Evolutionary conservation across 2,329 filamentous ascomycete genomes (phyloP), one percentile per base, ranked within the genome.

Genomic region (Colletotrichum sp.): DNA sequence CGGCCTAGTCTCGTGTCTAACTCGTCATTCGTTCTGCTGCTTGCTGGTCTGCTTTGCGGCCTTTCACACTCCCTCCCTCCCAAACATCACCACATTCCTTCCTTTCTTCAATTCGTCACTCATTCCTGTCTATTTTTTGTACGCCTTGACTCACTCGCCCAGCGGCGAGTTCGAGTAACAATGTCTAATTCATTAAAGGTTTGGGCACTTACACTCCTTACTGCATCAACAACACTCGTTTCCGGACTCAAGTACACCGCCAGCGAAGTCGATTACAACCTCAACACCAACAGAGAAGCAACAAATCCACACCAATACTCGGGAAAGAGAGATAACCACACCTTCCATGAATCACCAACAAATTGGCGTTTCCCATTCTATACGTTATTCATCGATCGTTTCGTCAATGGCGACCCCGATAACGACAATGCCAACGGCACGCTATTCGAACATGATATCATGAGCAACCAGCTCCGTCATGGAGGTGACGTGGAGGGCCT

Each of bases 361-460:
- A 93, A 91, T 78, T 94, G 92, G 92, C 87, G 92, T 30, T 89
- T 93, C 76, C 92, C 92, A 0, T 90, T 93, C 80, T 94, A 94
- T 81, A 92, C 91, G 11, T 84, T 93, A 61, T 92, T 93, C 80
- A 82, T 93, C 13, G 92, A 93, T 81, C 86, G 91, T 75, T 93
- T 90, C 79, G 91, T 92, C 57, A 93, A 93, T 79, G 92, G 92
- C 25, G 89, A 93, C 78, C 91, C 92, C 9, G 86, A 85, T 4
- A 93, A 93, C 80, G 91, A 93, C 80, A 89, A 93, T 79, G 88
- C 88, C 59, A 93, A 93, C 80, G 88, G 86, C 12, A 93, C 91
- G 1, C 77, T 86, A 5, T 93, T 89, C 82, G 91, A 93, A 79
- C 90, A 92, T 80, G 91, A 93, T 80, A 82, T 88, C 72, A 87